Evolutionary conservation across 805 yeast species (phyloP), one percentile per base, ranked within the genome.

Genomic region (Monosporozyma servazzii): DNA sequence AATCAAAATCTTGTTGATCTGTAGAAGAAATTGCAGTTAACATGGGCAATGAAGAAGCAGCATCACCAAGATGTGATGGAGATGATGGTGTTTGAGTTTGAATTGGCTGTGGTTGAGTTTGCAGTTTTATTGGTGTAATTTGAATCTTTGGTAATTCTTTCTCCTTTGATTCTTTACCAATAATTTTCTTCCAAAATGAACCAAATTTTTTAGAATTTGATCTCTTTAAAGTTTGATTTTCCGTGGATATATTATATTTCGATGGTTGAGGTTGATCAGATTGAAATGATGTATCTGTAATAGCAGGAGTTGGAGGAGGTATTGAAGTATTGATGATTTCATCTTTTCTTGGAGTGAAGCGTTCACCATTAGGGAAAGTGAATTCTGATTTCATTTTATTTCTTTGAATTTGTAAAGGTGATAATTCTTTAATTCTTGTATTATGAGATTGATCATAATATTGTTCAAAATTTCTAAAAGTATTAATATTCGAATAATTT

Each of bases 311-410:
- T 5, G 40, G 47, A 5, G 36, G 23, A 5, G 39, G 40, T 7
- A 27, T 20, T 5, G 36, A 9, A 6, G 37, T 13, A 33, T 15
- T 13, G 18, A 9, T 15, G 17, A 20, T 33, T 39, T 30, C 33
- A 20, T 11, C n/a, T 30, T 20, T 56, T 44, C 60, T 61, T 40
- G 70, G 70, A 1, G 68, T 66, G 42, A 65, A 66, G 36, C 49
- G 57, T 45, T 66, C 70, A 27, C 70, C 70, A 51, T 66, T 66
- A 0, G 69, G 68, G 31, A 66, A 66, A 45, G 56, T 59, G 42
- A 66, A 66, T n/a, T 63, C 53, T 6, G 30, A 54, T 49, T 56
- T 56, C 70, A 65, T 65, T 45, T 59, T 63, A 23, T 49, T 54
- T 48, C 64, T 60, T 52, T 65, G 69, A 44, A 58, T 36, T 47